Conservation (phyloP, 140 eudicot species). For the Erigeron philadelphicus region DNA sequence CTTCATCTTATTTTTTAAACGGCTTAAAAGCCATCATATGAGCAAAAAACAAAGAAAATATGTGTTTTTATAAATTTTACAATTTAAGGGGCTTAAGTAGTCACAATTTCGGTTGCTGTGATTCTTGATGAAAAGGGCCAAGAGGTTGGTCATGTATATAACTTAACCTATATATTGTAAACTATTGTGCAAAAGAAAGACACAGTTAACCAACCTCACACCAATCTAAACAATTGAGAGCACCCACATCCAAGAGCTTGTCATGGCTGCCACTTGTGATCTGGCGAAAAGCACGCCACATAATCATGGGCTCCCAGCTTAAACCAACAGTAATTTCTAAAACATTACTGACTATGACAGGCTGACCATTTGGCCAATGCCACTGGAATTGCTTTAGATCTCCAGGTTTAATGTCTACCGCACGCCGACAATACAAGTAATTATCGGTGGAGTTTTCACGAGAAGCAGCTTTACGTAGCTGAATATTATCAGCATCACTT, state of each 20-base stretch:
- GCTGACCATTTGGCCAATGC: slow-evolving; percentile 89
- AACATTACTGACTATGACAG: slow-evolving; percentile 67
- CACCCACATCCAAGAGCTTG: slow-evolving; percentile 47
- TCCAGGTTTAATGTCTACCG: slow-evolving; percentile 38
- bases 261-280: slow-evolving; percentile 30
- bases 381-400: slow-evolving; percentile 73
- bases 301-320: slow-evolving; percentile 98
- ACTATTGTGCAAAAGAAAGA: background rate
- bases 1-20: too few relatives aligned
- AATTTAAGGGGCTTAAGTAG: too few relatives aligned
- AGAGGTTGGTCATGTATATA: too few relatives aligned
- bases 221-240: slow-evolving; percentile 71
- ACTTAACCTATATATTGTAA: background rate
- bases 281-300: slow-evolving; percentile 97
- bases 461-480: slow-evolving; percentile 55
- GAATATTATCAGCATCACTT: slow-evolving; percentile 14
- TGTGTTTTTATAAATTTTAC: too few relatives aligned
- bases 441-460: slow-evolving; percentile 54
- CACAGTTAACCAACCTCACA: slow-evolving; percentile 49
- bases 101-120: too few relatives aligned
- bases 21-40: too few relatives aligned
- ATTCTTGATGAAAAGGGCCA: too few relatives aligned
- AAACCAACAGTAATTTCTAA: slow-evolving; percentile 67
- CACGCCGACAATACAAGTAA: slow-evolving; percentile 58
- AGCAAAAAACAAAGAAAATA: too few relatives aligned